These are phyloP conservation scores for Kwoniella sp. DNA, from an alignment of 768 basidiomycete genomes.

Conservation along the genomic window DNA sequence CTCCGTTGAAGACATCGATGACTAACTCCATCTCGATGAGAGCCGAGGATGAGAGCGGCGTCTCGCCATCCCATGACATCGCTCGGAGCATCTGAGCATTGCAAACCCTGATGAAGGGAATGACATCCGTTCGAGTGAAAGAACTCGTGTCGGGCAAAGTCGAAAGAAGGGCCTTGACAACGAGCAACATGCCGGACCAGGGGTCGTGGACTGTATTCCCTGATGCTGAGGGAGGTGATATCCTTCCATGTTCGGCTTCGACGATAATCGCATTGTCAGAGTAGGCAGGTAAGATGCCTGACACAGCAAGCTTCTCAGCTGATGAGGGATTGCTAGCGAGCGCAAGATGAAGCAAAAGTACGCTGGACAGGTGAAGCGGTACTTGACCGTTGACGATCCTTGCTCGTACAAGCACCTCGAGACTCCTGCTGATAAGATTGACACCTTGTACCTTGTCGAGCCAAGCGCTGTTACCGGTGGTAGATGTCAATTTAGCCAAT, in stretches of 20 bases:
- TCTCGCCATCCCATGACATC: conserved; percentile 79
- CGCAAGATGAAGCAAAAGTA: conserved; percentile 84
- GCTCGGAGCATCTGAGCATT: conserved; percentile 76
- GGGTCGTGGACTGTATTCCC: conserved; percentile 76
- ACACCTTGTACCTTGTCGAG: conserved; percentile 77
- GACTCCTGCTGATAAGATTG: conserved; percentile 72
- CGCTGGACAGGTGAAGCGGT: conserved; percentile 72
- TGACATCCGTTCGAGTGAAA: conserved; percentile 75
- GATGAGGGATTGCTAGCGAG: conserved; percentile 73
- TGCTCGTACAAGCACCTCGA: conserved; percentile 70
- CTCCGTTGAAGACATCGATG: conserved; percentile 73
- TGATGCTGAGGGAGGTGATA: conserved; percentile 67
- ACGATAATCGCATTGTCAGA: conserved; percentile 77
- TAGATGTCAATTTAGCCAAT: conserved; percentile 19
- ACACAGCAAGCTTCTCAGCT: conserved; percentile 82
- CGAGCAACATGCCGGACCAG: conserved; percentile 81
- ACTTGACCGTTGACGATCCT: conserved; percentile 62
- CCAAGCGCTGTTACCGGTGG: conserved; percentile 66
- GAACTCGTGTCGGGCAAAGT: conserved; percentile 66
- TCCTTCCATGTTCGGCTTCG: conserved; percentile 72
- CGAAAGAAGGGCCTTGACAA: conserved; percentile 73
- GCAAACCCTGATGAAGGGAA: conserved; percentile 81
- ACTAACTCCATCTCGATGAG: conserved; percentile 83
- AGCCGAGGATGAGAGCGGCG: conserved; percentile 72
- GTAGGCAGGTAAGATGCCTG: conserved; percentile 78